A percentile compares a stretch with the other conserved stretches of the same genome.
phyloP scores from a whole-genome alignment of 768 basidiomycete genomes.

The Auricularia sp. region DNA sequence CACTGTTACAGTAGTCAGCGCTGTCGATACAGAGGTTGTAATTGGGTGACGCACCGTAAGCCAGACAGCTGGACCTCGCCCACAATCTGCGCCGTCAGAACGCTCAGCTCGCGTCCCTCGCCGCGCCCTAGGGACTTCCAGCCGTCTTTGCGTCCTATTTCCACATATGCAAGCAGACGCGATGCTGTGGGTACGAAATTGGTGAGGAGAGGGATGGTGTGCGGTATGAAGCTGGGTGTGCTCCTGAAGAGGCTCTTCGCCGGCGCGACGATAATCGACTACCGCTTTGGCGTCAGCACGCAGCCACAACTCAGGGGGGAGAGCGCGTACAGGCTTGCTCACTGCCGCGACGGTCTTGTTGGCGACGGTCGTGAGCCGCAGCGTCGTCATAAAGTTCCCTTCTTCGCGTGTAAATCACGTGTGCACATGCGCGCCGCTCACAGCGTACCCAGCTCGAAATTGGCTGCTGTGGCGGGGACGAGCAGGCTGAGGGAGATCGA shows the following conservation, averaged over 20 bases:
- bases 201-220: slow-evolving; percentile 49
- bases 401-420: not conserved
- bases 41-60: slow-evolving; percentile 38
- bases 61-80: slow-evolving; percentile 59
- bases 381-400: slow-evolving; percentile 71
- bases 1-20: slow-evolving; percentile 29
- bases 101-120: slow-evolving; percentile 61
- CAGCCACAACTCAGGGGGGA: not conserved
- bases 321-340: slow-evolving; percentile 52
- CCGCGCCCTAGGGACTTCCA: slow-evolving; percentile 65
- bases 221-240: slow-evolving; percentile 29
- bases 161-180: slow-evolving; percentile 46
- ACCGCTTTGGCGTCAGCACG: not conserved
- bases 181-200: slow-evolving; percentile 41
- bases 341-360: slow-evolving; percentile 54
- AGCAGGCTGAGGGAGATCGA: slow-evolving; percentile 57
- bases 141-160: slow-evolving; percentile 61
- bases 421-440: not conserved
- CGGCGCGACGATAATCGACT: slow-evolving; percentile 53
- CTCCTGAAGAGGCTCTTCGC: slow-evolving; percentile 23
- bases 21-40: not conserved
- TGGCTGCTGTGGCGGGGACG: slow-evolving; percentile 56
- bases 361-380: slow-evolving; percentile 46
- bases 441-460: slow-evolving; percentile 44
- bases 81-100: slow-evolving; percentile 48